These are phyloP conservation scores for Chrysopogon serrulatus DNA, from an alignment of 176 grass and related monocot species.

Conservation along the genomic window DNA sequence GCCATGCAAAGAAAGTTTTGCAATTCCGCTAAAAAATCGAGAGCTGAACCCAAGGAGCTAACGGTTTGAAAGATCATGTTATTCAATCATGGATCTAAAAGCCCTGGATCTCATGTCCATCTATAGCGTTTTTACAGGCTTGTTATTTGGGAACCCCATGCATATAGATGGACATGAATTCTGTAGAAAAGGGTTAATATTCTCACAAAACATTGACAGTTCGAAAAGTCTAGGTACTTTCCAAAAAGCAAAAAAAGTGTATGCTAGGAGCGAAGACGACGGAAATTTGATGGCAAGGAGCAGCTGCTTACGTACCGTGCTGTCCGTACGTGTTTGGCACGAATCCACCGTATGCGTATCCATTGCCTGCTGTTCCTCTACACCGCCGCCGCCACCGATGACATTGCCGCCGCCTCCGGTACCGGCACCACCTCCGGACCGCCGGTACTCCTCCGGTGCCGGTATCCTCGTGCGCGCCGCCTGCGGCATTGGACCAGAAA, in stretches of 20 bases:
- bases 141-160: too few relatives aligned
- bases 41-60: not conserved
- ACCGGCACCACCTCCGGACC: not conserved
- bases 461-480: not conserved
- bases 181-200: not conserved
- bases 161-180: too few relatives aligned
- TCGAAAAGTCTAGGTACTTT: too few relatives aligned
- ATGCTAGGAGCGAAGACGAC: too few relatives aligned
- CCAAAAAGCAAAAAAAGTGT: too few relatives aligned
- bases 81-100: too few relatives aligned
- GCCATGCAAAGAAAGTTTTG: not conserved
- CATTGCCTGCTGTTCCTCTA: not conserved
- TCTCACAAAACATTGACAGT: not conserved
- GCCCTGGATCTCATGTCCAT: not conserved
- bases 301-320: constrained; percentile 45
- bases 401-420: not conserved
- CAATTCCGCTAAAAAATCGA: not conserved
- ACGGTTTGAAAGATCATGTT: not conserved
- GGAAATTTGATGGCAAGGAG: too few relatives aligned
- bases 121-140: too few relatives aligned
- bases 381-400: not conserved
- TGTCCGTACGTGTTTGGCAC: constrained; percentile 32
- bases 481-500: constrained; percentile 71
- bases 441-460: not conserved
- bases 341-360: constrained; percentile 43